Evolutionary conservation across 1,139 yeast species (phyloP).

Genomic region (Wickerhamiella infanticola): DNA sequence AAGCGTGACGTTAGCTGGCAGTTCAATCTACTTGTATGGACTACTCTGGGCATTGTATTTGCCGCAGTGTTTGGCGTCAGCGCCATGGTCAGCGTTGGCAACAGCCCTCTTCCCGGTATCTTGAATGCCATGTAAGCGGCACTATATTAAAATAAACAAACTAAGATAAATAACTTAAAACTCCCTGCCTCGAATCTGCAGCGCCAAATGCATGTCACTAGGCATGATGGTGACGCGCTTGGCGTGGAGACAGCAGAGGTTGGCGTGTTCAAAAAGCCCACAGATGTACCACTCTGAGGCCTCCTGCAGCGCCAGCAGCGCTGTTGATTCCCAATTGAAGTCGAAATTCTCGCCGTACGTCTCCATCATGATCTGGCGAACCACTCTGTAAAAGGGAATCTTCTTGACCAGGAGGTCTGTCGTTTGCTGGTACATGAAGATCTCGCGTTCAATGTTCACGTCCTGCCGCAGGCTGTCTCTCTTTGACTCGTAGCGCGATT

Average conservation of each 20-base stretch:
- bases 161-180: not conserved
- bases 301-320: constrained; percentile 78
- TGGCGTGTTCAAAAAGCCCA: constrained; percentile 78
- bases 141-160: not conserved
- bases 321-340: constrained; percentile 80
- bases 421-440: constrained; percentile 58
- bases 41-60: constrained; percentile 34
- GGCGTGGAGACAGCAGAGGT: constrained; percentile 82
- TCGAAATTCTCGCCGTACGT: constrained; percentile 34
- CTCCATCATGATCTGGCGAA: constrained; percentile 66
- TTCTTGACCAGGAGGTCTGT: constrained; percentile 68
- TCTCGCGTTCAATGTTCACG: constrained; percentile 33
- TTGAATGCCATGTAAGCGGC: constrained; percentile 40
- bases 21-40: constrained; percentile 56
- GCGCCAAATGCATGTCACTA: constrained; percentile 79
- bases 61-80: constrained; percentile 39
- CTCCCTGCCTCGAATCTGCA: constrained; percentile 65
- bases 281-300: constrained; percentile 84
- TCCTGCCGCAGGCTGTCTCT: not conserved
- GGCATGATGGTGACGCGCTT: constrained; percentile 90
- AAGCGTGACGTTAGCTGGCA: constrained; percentile 50
- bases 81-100: constrained; percentile 38
- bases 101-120: constrained; percentile 52
- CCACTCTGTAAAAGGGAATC: constrained; percentile 79
- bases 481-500: not conserved